phyloP scores from a whole-genome alignment of 192 early-diverging fungal species.

The Coemansia sp. region DNA sequence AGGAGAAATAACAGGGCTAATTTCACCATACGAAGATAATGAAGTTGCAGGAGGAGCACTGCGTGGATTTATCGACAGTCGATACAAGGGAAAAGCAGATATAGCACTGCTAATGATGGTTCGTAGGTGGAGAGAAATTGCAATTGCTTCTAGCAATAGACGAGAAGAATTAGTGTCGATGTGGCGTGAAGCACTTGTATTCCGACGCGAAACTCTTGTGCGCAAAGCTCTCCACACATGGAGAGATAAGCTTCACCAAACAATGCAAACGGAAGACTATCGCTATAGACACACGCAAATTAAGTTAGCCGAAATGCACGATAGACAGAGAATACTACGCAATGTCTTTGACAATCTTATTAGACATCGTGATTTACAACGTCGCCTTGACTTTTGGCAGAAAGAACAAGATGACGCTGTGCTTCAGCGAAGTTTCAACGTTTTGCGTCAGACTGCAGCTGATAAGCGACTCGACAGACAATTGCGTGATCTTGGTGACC shows the following conservation, averaged over 20 bases:
- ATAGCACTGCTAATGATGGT: slow-evolving; percentile 25
- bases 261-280: not conserved
- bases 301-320: slow-evolving; percentile 21
- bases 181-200: slow-evolving; percentile 27
- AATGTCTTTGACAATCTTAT: not conserved
- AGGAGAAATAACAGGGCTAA: too few relatives aligned
- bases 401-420: not conserved
- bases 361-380: slow-evolving; percentile 1
- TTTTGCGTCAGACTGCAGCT: too few relatives aligned
- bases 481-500: too few relatives aligned
- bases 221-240: slow-evolving; percentile 5
- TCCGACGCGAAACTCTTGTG: slow-evolving; percentile 5
- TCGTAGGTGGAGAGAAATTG: slow-evolving; percentile 37
- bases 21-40: not conserved
- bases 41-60: not conserved
- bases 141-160: slow-evolving; percentile 9
- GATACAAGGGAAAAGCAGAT: slow-evolving; percentile 23
- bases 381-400: slow-evolving; percentile 5
- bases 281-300: slow-evolving; percentile 11
- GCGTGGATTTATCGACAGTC: slow-evolving; percentile 26
- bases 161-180: slow-evolving; percentile 31
- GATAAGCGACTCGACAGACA: too few relatives aligned
- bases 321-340: slow-evolving; percentile 7
- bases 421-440: not conserved
- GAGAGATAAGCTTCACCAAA: not conserved